Conservation (phyloP, 2,329 filamentous ascomycete genomes). For the Taxawa tesnikishii region DNA sequence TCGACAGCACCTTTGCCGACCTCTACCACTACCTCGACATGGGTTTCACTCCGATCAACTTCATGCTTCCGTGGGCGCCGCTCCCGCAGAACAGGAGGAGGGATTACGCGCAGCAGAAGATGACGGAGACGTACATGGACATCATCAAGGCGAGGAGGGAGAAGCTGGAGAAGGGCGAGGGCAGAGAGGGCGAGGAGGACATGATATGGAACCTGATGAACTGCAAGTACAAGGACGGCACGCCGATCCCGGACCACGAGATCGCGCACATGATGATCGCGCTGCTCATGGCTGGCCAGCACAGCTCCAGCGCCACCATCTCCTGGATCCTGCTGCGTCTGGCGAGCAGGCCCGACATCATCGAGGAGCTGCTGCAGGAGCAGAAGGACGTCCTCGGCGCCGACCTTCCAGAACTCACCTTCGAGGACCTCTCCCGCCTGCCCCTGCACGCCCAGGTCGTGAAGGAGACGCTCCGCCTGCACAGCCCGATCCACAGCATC, state of each 20-base stretch:
- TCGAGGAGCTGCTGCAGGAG: slow-evolving; percentile 73
- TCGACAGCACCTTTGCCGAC: slow-evolving; percentile 67
- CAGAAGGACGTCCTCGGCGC: slow-evolving; percentile 62
- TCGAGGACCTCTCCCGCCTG: slow-evolving; percentile 66
- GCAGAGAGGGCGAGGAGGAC: slow-evolving; percentile 41
- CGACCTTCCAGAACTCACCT: slow-evolving; percentile 62
- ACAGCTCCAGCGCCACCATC: slow-evolving; percentile 73
- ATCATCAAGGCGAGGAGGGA: slow-evolving; percentile 62
- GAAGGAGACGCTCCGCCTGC: slow-evolving; percentile 82
- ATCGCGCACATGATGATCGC: slow-evolving; percentile 92
- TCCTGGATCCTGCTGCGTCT: slow-evolving; percentile 78
- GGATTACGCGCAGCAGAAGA: slow-evolving; percentile 66
- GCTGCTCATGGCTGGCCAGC: slow-evolving; percentile 81
- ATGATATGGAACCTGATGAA: slow-evolving; percentile 90
- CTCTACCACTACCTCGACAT: slow-evolving; percentile 84
- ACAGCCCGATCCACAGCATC: slow-evolving; percentile 91
- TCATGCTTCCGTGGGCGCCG: slow-evolving; percentile 78
- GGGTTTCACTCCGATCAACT: slow-evolving; percentile 83
- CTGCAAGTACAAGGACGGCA: slow-evolving; percentile 73
- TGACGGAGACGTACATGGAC: slow-evolving; percentile 71
- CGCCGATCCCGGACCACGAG: slow-evolving; percentile 66
- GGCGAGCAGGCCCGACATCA: slow-evolving; percentile 62
- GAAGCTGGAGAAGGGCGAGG: slow-evolving; percentile 33
- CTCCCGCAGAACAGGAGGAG: slow-evolving; percentile 79
- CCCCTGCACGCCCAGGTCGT: slow-evolving; percentile 74